A percentile compares a stretch with the other conserved stretches of the same genome.
phyloP scores from a whole-genome alignment of 2,329 filamentous ascomycete genomes.

The Cladosporium halotolerans region DNA sequence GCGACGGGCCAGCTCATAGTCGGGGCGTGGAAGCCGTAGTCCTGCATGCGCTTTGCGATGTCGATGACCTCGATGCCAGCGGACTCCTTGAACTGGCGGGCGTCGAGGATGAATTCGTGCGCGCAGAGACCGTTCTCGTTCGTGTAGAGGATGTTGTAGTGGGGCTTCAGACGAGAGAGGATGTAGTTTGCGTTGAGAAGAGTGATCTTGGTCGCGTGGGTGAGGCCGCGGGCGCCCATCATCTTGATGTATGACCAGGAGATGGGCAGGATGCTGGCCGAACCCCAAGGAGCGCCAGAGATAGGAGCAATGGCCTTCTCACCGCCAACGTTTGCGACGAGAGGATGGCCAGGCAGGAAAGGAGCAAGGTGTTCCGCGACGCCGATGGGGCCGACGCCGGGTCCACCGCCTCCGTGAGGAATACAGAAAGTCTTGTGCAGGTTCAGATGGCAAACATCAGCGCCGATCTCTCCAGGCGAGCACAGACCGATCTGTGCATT shows the following conservation, averaged over 20 bases:
- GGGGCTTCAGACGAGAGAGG: conserved; percentile 72
- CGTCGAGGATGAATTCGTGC: conserved; percentile 94
- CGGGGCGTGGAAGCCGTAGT: conserved; percentile 94
- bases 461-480: conserved; percentile 89
- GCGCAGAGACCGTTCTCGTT: conserved; percentile 83
- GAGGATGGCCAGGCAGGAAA: conserved; percentile 68
- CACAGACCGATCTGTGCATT: conserved; percentile 95
- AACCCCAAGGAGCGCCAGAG: conserved; percentile 77
- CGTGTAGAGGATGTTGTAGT: conserved; percentile 91
- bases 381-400: conserved; percentile 88
- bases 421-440: conserved; percentile 99
- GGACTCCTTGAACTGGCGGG: conserved; percentile 74
- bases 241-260: conserved; percentile 92
- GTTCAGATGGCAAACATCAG: conserved; percentile 94
- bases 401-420: conserved; percentile 88
- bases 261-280: conserved; percentile 87
- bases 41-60: conserved; percentile 91
- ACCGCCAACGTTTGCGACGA: conserved; percentile 50
- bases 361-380: conserved; percentile 74
- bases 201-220: conserved; percentile 83
- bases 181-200: conserved; percentile 98
- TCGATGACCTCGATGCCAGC: conserved; percentile 87
- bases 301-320: conserved; percentile 61
- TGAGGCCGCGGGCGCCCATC: conserved; percentile 80
- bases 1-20: conserved; percentile 96